Conservation (phyloP, 164 flowering plant species). For the Liriodendron chinense region DNA sequence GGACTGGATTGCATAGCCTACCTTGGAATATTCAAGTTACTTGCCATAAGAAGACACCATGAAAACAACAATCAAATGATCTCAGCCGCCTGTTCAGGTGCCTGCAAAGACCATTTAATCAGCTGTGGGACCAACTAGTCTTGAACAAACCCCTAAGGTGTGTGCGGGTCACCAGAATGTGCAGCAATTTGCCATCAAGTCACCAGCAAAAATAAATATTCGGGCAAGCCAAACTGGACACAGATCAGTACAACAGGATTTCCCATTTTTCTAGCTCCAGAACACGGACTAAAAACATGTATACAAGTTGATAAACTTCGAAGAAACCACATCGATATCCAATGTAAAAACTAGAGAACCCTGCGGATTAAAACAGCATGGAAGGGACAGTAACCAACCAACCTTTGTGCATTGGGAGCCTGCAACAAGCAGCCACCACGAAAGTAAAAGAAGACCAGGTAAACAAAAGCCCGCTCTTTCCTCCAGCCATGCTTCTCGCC, state of each 20-base stretch:
- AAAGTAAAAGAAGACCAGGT: conserved; percentile 8
- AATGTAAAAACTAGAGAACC: conserved; percentile 6
- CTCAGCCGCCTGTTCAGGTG: no score
- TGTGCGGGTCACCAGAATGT: no score
- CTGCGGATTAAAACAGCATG: conserved; percentile 1
- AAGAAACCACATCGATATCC: conserved; percentile 2
- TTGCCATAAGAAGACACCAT: no score
- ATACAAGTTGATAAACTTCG: conserved; percentile 1
- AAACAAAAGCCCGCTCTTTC: conserved; percentile 4
- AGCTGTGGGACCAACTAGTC: no score
- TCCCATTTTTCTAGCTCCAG: neutral
- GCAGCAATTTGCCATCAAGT: no score
- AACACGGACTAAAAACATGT: conserved; percentile 13
- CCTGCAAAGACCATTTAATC: no score
- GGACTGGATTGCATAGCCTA: no score
- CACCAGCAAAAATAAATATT: no score
- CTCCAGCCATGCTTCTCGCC: conserved; percentile 7
- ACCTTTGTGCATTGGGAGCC: neutral
- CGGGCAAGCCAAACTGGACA: neutral
- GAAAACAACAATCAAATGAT: no score
- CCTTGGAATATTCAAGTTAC: no score
- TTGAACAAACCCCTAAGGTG: no score
- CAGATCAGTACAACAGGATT: neutral
- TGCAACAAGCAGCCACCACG: neutral
- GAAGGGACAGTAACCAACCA: conserved; percentile 1